Base-by-base conservation (phyloP, 2,329 filamentous ascomycete species). In the Penicillium brasilianum region DNA sequence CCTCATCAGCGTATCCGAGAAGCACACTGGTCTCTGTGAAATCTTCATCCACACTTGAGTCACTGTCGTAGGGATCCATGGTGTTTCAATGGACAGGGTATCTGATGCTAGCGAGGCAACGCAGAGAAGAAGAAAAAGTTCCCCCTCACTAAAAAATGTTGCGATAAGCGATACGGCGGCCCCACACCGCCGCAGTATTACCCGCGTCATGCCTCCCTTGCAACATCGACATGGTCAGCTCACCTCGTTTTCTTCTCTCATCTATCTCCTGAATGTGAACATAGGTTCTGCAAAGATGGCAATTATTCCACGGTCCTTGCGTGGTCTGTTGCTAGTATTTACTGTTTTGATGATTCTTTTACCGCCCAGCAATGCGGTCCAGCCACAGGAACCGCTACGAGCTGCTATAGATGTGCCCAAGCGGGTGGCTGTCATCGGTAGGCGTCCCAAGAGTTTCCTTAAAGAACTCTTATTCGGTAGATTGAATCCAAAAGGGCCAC, bases 41-140 rank as follows among this genome's bases (percentile, higher is more conserved):
- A 63, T 80, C 79, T 14, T 87, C 84, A 59, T 87, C 90, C 39
- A 82, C 80, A 30, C 83, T 87, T 0, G 91, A 92, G 71, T 97
- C 93, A 74, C 91, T 96, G 70, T 97, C 92, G 80, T 96, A 96
- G 16, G 87, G 83, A 59, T 89, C 83, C 90, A 93, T 93, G 62
- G 70, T 53, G 59, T 22, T n/a, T 58, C 30, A 36, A 56, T 60
- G 41, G 36, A 22, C 22, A 28, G 8, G 9, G 50, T 13, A 53
- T 53, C 43, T 30, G 22, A 43, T 41, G 48, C 51, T 60, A 48
- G 55, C 49, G 55, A 63, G 53, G 54, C 32, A 57, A 58, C 30
- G 41, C 18, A 34, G 53, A 46, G 48, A 55, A 56, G 22, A 18
- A 22, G 53, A 46, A 56, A 56, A 64, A 58, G 51, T 61, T 51